phyloP scores from a whole-genome alignment of 2,329 filamentous ascomycete species.

The Ilyonectria destructans region DNA sequence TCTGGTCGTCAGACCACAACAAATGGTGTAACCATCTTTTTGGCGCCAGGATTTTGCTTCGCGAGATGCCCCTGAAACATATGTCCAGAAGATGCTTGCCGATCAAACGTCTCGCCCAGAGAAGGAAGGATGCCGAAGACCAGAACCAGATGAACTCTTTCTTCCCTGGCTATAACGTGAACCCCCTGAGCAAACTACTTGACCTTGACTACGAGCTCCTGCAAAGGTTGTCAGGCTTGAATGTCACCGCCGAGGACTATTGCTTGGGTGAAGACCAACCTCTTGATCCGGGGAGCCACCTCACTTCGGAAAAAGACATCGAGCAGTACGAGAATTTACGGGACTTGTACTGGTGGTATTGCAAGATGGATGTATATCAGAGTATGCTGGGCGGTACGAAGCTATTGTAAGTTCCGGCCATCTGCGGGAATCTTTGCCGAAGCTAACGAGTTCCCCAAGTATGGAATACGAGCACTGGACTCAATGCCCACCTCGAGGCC shows the following conservation, averaged over 20 bases:
- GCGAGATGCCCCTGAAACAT: slow-evolving; percentile 84
- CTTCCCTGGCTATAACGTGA: slow-evolving; percentile 45
- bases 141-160: slow-evolving; percentile 54
- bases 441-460: slow-evolving; percentile 61
- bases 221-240: slow-evolving; percentile 58
- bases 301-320: slow-evolving; percentile 74
- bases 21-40: slow-evolving; percentile 96
- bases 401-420: slow-evolving; percentile 78
- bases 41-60: slow-evolving; percentile 86
- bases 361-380: slow-evolving; percentile 94
- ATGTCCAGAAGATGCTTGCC: slow-evolving; percentile 82
- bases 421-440: neutral
- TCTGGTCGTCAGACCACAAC: slow-evolving; percentile 93
- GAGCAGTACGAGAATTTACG: slow-evolving; percentile 85
- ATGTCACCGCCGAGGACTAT: slow-evolving; percentile 57
- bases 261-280: slow-evolving; percentile 53
- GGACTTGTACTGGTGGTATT: slow-evolving; percentile 97
- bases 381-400: slow-evolving; percentile 89
- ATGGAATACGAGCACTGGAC: slow-evolving; percentile 87
- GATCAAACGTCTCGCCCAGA: slow-evolving; percentile 66
- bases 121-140: slow-evolving; percentile 54
- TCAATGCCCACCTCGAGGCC: slow-evolving; percentile 89
- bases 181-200: slow-evolving; percentile 49
- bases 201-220: slow-evolving; percentile 62
- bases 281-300: slow-evolving; percentile 42